Evolutionary conservation across 2,329 filamentous ascomycete species (phyloP).

Genomic region (Aspergillus sp.): DNA sequence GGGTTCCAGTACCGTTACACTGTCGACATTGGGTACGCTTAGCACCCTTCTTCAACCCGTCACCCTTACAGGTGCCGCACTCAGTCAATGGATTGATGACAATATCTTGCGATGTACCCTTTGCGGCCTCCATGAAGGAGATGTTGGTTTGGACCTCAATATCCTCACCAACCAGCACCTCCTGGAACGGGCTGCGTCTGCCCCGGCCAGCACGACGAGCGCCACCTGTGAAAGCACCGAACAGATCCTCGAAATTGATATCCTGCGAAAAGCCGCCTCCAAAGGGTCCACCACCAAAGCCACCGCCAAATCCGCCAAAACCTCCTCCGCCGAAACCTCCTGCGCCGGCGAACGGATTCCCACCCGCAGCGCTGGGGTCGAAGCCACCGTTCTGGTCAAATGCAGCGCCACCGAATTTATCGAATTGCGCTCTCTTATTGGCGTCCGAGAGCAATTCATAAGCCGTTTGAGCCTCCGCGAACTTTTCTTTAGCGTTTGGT

Average conservation of each 20-base stretch:
- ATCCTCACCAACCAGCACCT: constrained; percentile 87
- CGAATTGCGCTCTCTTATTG: constrained; percentile 87
- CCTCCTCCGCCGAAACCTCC: constrained; percentile 59
- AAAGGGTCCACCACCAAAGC: constrained; percentile 43
- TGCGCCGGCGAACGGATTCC: constrained; percentile 52
- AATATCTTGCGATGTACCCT: constrained; percentile 84
- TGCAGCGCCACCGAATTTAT: constrained; percentile 81
- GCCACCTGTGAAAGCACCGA: constrained; percentile 74
- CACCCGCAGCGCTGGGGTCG: constrained; percentile 61
- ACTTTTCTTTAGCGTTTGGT: constrained; percentile 85
- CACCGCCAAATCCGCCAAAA: constrained; percentile 47
- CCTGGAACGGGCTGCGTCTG: constrained; percentile 67
- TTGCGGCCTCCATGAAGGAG: constrained; percentile 93
- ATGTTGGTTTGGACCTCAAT: constrained; percentile 93
- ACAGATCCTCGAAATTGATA: constrained; percentile 95
- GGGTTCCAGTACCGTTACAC: constrained; percentile 81
- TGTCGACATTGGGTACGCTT: constrained; percentile 68
- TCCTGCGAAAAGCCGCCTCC: constrained; percentile 70
- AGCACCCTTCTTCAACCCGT: constrained; percentile 75
- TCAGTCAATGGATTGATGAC: constrained; percentile 74
- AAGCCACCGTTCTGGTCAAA: constrained; percentile 68
- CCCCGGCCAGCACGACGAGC: constrained; percentile 48
- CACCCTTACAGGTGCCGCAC: constrained; percentile 79
- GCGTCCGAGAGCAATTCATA: constrained; percentile 92
- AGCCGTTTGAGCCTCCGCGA: constrained; percentile 84